phyloP scores from a whole-genome alignment of 345 rosid genomes.

The Lepidium didymum region DNA sequence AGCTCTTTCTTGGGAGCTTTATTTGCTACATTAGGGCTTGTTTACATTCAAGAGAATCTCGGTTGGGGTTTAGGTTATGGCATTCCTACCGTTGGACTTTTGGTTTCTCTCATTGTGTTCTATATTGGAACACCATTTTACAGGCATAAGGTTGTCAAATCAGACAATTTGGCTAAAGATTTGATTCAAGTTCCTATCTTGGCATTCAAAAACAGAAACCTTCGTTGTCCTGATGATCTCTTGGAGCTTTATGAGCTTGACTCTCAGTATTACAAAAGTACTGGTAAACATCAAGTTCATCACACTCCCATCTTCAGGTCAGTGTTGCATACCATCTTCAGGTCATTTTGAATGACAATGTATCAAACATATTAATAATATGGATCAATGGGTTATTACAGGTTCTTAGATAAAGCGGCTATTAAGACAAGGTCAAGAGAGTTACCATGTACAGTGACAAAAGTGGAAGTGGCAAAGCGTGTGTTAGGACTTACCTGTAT shows the following conservation, averaged over 20 bases:
- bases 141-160: conserved; percentile 59
- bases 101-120: conserved; percentile 60
- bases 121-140: conserved; percentile 77
- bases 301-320: conserved; percentile 68
- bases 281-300: conserved; percentile 55
- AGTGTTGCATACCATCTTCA: conserved; percentile 7
- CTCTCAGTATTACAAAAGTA: conserved; percentile 40
- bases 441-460: conserved; percentile 65
- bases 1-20: conserved; percentile 77
- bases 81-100: conserved; percentile 66
- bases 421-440: conserved; percentile 34
- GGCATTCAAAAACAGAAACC: conserved; percentile 57
- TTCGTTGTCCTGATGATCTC: conserved; percentile 41
- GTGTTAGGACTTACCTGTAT: conserved; percentile 59
- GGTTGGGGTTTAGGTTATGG: conserved; percentile 94
- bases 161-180: conserved; percentile 58
- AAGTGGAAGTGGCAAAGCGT: conserved; percentile 78
- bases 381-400: conserved; percentile 10
- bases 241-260: conserved; percentile 60
- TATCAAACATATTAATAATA: not conserved
- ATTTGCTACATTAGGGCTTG: conserved; percentile 69
- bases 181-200: conserved; percentile 45
- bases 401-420: conserved; percentile 92
- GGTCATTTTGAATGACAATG: not conserved
- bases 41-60: conserved; percentile 80